Conservation (phyloP, 129 eudicot genomes). For the Chrysanthemum lavandulifolium region DNA sequence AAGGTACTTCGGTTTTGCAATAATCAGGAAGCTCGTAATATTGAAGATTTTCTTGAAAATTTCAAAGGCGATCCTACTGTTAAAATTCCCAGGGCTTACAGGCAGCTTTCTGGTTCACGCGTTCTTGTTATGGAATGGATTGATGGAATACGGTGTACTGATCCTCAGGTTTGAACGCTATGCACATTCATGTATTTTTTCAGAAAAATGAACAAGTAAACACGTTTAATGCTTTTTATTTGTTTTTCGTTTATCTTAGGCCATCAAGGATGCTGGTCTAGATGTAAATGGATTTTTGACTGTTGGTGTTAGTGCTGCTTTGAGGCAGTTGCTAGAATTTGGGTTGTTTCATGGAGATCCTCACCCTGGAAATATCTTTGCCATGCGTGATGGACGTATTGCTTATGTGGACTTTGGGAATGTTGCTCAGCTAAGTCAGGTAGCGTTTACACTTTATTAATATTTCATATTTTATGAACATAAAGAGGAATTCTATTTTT, state of each 20-base stretch:
- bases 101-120: constrained; percentile 87
- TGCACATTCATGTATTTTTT: neutral
- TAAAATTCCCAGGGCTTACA: constrained; percentile 88
- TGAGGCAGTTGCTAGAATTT: constrained; percentile 89
- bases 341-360: constrained; percentile 99
- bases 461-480: neutral
- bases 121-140: constrained; percentile 99
- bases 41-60: constrained; percentile 92
- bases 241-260: constrained; percentile 48
- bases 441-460: constrained; percentile 11
- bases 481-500: neutral
- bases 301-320: constrained; percentile 98
- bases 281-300: constrained; percentile 92
- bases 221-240: constrained; percentile 8
- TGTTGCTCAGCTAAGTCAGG: constrained; percentile 98
- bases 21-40: constrained; percentile 91
- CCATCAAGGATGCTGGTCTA: constrained; percentile 78
- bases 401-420: constrained; percentile 99
- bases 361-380: constrained; percentile 98
- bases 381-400: constrained; percentile 99
- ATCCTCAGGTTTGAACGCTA: constrained; percentile 71
- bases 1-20: constrained; percentile 15
- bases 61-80: constrained; percentile 96
- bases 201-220: neutral
- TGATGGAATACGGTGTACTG: constrained; percentile 97